A percentile compares a stretch with the other conserved stretches of the same genome.
Conservation (phyloP, 768 basidiomycete genomes). For the Agrocybe praecox region DNA sequence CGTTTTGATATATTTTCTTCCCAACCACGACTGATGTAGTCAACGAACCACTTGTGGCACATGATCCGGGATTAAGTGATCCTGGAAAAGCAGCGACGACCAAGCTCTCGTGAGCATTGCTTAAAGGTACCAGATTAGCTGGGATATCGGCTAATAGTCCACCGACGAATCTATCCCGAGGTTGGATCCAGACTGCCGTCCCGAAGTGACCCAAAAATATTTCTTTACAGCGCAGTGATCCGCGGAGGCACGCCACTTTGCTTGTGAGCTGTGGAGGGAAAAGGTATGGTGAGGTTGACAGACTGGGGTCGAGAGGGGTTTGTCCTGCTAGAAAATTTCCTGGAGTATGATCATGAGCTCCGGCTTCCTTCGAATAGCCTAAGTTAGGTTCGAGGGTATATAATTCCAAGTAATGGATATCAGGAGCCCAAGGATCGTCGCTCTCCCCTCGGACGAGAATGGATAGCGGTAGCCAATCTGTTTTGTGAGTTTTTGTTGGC, state of each 20-base stretch:
- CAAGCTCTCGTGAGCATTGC: slow-evolving; percentile 37
- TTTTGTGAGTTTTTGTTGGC: not conserved
- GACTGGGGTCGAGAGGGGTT: too few species aligned
- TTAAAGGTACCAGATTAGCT: slow-evolving; percentile 19
- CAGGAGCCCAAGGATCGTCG: slow-evolving; percentile 61
- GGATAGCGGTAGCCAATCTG: slow-evolving; percentile 31
- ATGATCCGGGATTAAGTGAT: slow-evolving; percentile 23
- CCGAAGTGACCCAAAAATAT: slow-evolving; percentile 56
- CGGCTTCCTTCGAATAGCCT: not conserved
- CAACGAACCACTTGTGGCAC: not conserved
- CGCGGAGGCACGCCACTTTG: slow-evolving; percentile 43
- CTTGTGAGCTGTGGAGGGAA: slow-evolving; percentile 51
- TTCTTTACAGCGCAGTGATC: slow-evolving; percentile 55
- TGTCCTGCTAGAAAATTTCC: not conserved
- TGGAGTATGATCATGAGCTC: not conserved
- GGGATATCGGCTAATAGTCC: slow-evolving; percentile 36
- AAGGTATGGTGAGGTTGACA: slow-evolving; percentile 28
- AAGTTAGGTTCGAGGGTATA: slow-evolving; percentile 47
- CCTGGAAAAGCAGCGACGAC: slow-evolving; percentile 56
- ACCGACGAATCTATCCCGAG: slow-evolving; percentile 43
- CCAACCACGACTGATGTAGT: not conserved
- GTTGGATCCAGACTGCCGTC: slow-evolving; percentile 67
- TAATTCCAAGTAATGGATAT: slow-evolving; percentile 51
- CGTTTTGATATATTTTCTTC: slow-evolving; percentile 19
- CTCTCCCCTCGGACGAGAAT: slow-evolving; percentile 61